Evolutionary conservation across 257 asterid genomes (phyloP).

Genomic region (Striga asiatica): DNA sequence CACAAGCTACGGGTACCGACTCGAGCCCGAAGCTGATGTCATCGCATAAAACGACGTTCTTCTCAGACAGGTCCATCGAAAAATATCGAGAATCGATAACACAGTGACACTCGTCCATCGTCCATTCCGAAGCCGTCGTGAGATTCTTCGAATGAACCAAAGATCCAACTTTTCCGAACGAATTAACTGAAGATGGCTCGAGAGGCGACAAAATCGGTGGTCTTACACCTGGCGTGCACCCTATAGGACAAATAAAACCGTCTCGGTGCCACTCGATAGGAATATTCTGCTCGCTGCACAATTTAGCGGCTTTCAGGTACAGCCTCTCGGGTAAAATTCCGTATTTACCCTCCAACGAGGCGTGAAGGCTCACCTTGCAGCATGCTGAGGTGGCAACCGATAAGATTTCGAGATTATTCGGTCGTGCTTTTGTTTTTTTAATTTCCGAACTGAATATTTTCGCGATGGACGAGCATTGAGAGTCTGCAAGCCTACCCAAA

Average conservation of each 20-base stretch:
- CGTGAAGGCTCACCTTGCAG: slow-evolving; percentile 65
- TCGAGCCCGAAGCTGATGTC: slow-evolving; percentile 91
- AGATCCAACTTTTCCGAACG: slow-evolving; percentile 22
- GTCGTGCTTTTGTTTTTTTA: slow-evolving; percentile 65
- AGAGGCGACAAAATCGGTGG: slow-evolving; percentile 32
- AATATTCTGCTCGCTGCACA: slow-evolving; percentile 86
- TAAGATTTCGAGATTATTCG: slow-evolving; percentile 69
- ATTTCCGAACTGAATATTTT: slow-evolving; percentile 62
- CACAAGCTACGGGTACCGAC: slow-evolving; percentile 79
- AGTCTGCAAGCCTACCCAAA: slow-evolving; percentile 65
- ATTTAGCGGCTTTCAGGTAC: slow-evolving; percentile 79
- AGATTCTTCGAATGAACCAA: slow-evolving; percentile 23
- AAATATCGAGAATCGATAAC: slow-evolving; percentile 80
- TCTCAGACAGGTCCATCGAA: slow-evolving; percentile 72
- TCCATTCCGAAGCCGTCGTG: slow-evolving; percentile 49
- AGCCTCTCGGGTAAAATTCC: slow-evolving; percentile 65
- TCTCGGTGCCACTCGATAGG: slow-evolving; percentile 79
- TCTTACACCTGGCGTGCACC: slow-evolving; percentile 37
- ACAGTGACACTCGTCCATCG: slow-evolving; percentile 77
- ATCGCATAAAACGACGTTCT: slow-evolving; percentile 67
- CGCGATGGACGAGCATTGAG: slow-evolving; percentile 84
- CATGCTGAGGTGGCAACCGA: slow-evolving; percentile 66
- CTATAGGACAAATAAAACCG: slow-evolving; percentile 65
- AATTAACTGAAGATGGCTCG: slow-evolving; percentile 29
- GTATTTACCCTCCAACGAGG: slow-evolving; percentile 50